Evolutionary conservation across 2,329 filamentous ascomycete species (phyloP).

Genomic region (Clarireedia monteithiana): DNA sequence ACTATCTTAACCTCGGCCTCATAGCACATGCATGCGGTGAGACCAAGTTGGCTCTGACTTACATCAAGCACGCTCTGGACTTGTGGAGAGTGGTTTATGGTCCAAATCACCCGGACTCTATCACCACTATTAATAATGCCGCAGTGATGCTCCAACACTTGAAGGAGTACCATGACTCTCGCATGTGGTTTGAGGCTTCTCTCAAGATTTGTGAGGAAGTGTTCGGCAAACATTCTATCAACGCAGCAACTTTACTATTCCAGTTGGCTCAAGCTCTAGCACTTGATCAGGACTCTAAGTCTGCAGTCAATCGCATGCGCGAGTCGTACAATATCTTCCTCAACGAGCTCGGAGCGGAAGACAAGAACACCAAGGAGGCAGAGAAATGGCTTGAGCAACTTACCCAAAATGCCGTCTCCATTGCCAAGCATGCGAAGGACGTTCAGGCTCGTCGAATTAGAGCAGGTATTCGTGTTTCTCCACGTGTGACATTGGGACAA

Average conservation of each 20-base stretch:
- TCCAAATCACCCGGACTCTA: slow-evolving; percentile 86
- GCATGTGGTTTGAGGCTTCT: slow-evolving; percentile 93
- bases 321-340: slow-evolving; percentile 97
- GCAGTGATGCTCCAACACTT: slow-evolving; percentile 97
- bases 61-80: slow-evolving; percentile 86
- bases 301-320: slow-evolving; percentile 85
- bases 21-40: slow-evolving; percentile 91
- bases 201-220: slow-evolving; percentile 82
- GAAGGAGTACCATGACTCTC: slow-evolving; percentile 90
- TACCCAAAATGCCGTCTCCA: slow-evolving; percentile 88
- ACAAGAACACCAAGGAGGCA: slow-evolving; percentile 97
- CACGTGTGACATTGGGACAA: slow-evolving; percentile 46
- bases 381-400: slow-evolving; percentile 95
- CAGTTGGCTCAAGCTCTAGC: slow-evolving; percentile 93
- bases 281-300: slow-evolving; percentile 91
- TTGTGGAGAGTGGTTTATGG: slow-evolving; percentile 98
- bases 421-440: slow-evolving; percentile 90
- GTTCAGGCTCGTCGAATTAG: slow-evolving; percentile 67
- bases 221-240: slow-evolving; percentile 83
- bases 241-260: slow-evolving; percentile 91
- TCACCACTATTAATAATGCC: slow-evolving; percentile 97
- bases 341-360: slow-evolving; percentile 73
- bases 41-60: slow-evolving; percentile 77
- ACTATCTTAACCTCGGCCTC: slow-evolving; percentile 90
- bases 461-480: slow-evolving; percentile 60